Evolutionary conservation across 2,329 filamentous ascomycete species (phyloP), one percentile per base, ranked within the genome.

Genomic region (Trichoderma arundinaceum): DNA sequence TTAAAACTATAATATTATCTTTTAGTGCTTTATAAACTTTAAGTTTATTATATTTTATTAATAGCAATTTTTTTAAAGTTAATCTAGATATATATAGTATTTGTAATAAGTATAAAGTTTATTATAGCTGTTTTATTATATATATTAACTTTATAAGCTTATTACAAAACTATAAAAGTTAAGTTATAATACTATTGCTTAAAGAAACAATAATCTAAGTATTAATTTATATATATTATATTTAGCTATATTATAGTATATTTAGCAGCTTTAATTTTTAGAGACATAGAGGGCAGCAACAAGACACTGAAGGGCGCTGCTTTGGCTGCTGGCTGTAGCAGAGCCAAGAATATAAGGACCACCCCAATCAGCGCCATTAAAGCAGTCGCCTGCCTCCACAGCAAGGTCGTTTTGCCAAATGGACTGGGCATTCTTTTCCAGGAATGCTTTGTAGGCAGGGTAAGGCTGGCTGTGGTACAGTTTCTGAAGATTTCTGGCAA

Each of bases 351-450:
- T 15, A 33, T 51, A 51, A 3, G 46, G 46, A n/a, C 46, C 46
- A 9, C 46, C 13, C 46, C 46, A 51, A n/a, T 51, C 46, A 51
- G 46, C 46, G 5, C 46, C 46, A n/a, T 51, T 51, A 3, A 51
- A 51, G 46, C 46, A 51, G 22, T 51, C 46, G 19, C 7, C 7
- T 33, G 22, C 13, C 46, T 51, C 46, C 2, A 51, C 46, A 2
- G 46, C 46, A 13, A 56, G 38, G 13, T 56, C 52, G 7, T 56
- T 65, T 39, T 65, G 41, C 68, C 68, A 69, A 39, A 69, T 69
- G 28, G 62, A 53, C 15, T 67, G 43, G 10, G 68, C 68, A 32
- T 69, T 69, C 49, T 44, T 54, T 12, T 64, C 46, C 39, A 69
- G 17, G 28, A 69, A 69, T 6, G 44, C 44, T 32, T 66, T 66